Base-by-base conservation (phyloP, 1,284 basidiomycete species). In the Ustilago curta region DNA sequence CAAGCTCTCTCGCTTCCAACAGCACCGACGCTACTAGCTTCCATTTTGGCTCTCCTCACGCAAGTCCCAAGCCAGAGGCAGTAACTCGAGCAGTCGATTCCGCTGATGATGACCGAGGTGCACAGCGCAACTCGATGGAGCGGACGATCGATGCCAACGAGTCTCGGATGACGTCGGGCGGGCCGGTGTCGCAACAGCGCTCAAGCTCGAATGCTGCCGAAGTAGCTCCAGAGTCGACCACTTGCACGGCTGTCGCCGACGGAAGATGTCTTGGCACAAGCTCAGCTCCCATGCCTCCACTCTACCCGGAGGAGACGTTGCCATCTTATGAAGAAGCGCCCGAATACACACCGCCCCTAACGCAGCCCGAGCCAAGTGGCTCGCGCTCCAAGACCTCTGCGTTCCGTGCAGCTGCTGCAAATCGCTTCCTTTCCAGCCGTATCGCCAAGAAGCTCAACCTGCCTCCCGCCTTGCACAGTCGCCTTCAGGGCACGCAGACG, bases 361-460 rank as follows among this genome's bases (percentile, higher is more conserved):
- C 72, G 12, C 52, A 59, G 18, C 37, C 61, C 12, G 51, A 60
- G 3, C 21, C 42, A 12, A 63, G 62, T 47, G 40, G 25, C 12
- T 53, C 51, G 39, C 67, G 68, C 47, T 68, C 65, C 42, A 62
- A 70, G 43, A 63, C 72, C 0, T 43, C 59, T 0, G 58, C 52
- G 2, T 71, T 76, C 42, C 63, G 73, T 9, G 53, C 60, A 12
- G 72, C 72, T 9, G 72, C 68, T 42, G 72, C 72, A 16, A 63
- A 62, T 18, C 58, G 73, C 27, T 76, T 76, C 44, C 40, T 76
- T 31, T 62, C 60, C 8, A 68, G 73, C 40, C 68, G 73, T 9
- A 64, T 76, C 40, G 68, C 60, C 40, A 70, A 64, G 42, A 76
- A 55, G 64, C 68, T 76, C 42, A 67, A 76, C 35, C 21, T 76